phyloP scores from a whole-genome alignment of 345 rosid genomes.

The Lenwebbia sp. region DNA sequence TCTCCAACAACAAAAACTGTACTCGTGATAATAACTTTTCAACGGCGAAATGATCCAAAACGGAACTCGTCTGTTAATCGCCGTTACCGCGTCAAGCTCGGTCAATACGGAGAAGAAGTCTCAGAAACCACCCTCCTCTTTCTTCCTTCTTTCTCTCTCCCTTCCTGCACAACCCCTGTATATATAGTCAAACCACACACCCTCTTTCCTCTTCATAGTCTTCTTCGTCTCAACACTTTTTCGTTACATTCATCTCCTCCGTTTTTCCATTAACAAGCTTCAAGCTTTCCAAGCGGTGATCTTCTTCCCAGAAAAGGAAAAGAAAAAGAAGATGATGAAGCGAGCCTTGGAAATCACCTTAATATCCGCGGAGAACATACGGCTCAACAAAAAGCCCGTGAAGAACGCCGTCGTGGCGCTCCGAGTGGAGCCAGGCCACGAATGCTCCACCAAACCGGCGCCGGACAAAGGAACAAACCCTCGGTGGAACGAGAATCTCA shows the following conservation, averaged over 20 bases:
- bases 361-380: slow-evolving; percentile 53
- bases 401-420: slow-evolving; percentile 30
- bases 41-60: neutral
- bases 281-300: neutral
- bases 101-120: neutral
- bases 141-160: neutral
- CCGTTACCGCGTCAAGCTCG: neutral
- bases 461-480: slow-evolving; percentile 33
- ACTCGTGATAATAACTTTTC: no score
- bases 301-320: neutral
- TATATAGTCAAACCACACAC: neutral
- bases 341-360: slow-evolving; percentile 14
- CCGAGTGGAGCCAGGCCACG: slow-evolving; percentile 6
- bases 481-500: slow-evolving; percentile 45
- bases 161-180: neutral
- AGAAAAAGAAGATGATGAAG: neutral
- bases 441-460: slow-evolving; percentile 3
- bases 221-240: neutral
- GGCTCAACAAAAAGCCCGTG: slow-evolving; percentile 23
- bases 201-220: neutral
- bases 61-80: neutral
- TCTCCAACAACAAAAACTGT: no score
- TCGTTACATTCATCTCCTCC: neutral
- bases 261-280: neutral
- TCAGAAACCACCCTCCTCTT: neutral